Percentiles rank a stretch among this genome's conserved stretches.
Evolutionary conservation across 306 rosid genomes (phyloP).

Genomic region (Pueraria montana): DNA sequence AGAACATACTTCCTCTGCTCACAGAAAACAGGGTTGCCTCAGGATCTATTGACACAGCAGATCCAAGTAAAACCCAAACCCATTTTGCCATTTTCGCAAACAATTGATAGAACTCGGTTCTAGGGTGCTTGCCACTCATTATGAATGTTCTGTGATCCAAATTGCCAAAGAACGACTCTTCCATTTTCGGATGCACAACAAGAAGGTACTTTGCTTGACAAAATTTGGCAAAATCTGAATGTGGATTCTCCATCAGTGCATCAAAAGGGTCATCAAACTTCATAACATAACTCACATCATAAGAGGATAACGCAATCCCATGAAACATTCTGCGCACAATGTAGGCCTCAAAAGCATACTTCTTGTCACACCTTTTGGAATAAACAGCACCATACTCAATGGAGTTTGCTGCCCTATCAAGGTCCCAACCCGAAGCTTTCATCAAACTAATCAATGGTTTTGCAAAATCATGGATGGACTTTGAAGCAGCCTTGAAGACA

Average conservation of each 20-base stretch:
- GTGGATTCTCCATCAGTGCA: slow-evolving; percentile 66
- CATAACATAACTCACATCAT: slow-evolving; percentile 60
- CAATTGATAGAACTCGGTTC: slow-evolving; percentile 81
- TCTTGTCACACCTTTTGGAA: slow-evolving; percentile 77
- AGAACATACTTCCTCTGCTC: slow-evolving; percentile 64
- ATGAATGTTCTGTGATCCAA: slow-evolving; percentile 71
- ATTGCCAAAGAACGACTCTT: slow-evolving; percentile 79
- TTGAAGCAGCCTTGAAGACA: slow-evolving; percentile 61
- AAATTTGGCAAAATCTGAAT: slow-evolving; percentile 77
- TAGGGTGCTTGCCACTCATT: slow-evolving; percentile 74
- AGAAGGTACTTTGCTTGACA: slow-evolving; percentile 67
- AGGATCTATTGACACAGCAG: slow-evolving; percentile 65
- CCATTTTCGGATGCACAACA: slow-evolving; percentile 76
- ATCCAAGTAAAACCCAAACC: slow-evolving; percentile 77
- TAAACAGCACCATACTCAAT: slow-evolving; percentile 66
- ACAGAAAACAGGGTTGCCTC: slow-evolving; percentile 66
- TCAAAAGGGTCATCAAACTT: slow-evolving; percentile 74
- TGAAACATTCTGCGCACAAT: slow-evolving; percentile 74
- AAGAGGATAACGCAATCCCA: slow-evolving; percentile 46
- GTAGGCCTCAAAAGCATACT: slow-evolving; percentile 88
- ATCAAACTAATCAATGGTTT: slow-evolving; percentile 79
- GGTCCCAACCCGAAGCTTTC: slow-evolving; percentile 93
- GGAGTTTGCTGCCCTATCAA: slow-evolving; percentile 67
- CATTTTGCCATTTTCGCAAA: slow-evolving; percentile 86
- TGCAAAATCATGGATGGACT: slow-evolving; percentile 84